A percentile compares a stretch with the other conserved stretches of the same genome.
phyloP scores from a whole-genome alignment of 192 early-diverging fungal species.

The Geranomyces michiganensis region DNA sequence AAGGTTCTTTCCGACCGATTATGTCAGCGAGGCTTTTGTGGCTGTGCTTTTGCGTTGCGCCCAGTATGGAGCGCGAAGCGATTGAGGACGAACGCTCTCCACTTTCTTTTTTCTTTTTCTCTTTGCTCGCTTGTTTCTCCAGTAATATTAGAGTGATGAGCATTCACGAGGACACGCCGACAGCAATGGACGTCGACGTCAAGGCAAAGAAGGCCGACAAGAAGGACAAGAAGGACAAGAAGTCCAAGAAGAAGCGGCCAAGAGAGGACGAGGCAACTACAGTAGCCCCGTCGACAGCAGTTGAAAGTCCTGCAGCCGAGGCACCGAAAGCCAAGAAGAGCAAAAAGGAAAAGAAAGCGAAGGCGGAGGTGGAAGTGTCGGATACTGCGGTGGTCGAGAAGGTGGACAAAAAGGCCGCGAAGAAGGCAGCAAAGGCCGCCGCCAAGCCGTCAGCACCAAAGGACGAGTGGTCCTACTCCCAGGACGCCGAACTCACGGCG shows the following conservation, averaged over 20 bases:
- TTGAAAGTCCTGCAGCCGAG: not conserved
- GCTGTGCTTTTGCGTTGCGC: no score
- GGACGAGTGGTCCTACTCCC: slow-evolving; percentile 39
- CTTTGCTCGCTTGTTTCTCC: not conserved
- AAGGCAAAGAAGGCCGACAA: not conserved
- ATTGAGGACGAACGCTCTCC: not conserved
- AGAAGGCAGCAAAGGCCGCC: slow-evolving; percentile 14
- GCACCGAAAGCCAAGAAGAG: slow-evolving; percentile 23
- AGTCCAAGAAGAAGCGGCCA: slow-evolving; percentile 40
- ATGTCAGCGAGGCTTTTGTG: no score
- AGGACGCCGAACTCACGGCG: slow-evolving; percentile 22
- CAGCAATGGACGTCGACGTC: slow-evolving; percentile 11
- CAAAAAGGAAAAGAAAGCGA: slow-evolving; percentile 27
- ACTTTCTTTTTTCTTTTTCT: not conserved
- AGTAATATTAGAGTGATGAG: not conserved
- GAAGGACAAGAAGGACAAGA: slow-evolving; percentile 32
- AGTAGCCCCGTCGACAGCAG: not conserved
- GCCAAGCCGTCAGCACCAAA: slow-evolving; percentile 16
- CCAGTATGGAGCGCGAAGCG: no score
- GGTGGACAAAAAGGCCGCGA: slow-evolving; percentile 29
- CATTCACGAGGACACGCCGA: slow-evolving; percentile 2
- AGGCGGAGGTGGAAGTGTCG: slow-evolving; percentile 9
- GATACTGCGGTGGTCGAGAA: slow-evolving; percentile 23
- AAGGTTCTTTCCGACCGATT: no score
- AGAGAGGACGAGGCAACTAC: not conserved